Evolutionary conservation across 768 basidiomycete genomes (phyloP), one percentile per base, ranked within the genome.

Genomic region (Russula brevipes): DNA sequence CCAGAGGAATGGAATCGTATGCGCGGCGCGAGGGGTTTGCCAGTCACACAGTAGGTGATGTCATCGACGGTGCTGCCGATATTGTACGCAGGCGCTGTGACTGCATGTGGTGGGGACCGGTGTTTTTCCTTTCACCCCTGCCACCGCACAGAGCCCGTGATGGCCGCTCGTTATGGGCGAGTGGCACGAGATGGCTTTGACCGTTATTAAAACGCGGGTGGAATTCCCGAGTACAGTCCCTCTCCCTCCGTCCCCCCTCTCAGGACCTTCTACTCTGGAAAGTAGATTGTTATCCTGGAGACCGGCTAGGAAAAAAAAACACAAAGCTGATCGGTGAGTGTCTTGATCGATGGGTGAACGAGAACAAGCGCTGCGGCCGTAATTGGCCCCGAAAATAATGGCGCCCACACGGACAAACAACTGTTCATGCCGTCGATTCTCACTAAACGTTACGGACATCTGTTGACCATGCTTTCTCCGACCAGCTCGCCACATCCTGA

Each of bases 371-470:
- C 54, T 61, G 45, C 36, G 38, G 36, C 51, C 60, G 41, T 65
- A 76, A 75, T 66, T 71, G 73, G 71, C 62, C 63, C 63, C 24
- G 31, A 52, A 57, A 57, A 59, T 70, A 67, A 44, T 44, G 57
- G 75, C 76, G 69, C 77, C 78, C 76, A 78, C 77, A 78, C 74
- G 76, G 74, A 76, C 78, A 78, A 78, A 79, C 78, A 78, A 78
- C 57, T 72, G 69, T 71, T 72, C 74, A 71, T 75, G 64, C 42
- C 35, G 73, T 76, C 41, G 8, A 46, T 59, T 54, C 59, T 57
- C 59, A 56, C 60, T 54, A 55, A 54, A 36, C 38, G 49, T 59
- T 54, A 51, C 53, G 60, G 55, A 57, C 44, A 57, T 44, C 42
- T 31, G 41, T 61, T 44, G 44, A 61, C 53, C 53, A 60, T 65